Evolutionary conservation across 2,329 filamentous ascomycete species (phyloP).

Genomic region (Verticillium albo-atrum): DNA sequence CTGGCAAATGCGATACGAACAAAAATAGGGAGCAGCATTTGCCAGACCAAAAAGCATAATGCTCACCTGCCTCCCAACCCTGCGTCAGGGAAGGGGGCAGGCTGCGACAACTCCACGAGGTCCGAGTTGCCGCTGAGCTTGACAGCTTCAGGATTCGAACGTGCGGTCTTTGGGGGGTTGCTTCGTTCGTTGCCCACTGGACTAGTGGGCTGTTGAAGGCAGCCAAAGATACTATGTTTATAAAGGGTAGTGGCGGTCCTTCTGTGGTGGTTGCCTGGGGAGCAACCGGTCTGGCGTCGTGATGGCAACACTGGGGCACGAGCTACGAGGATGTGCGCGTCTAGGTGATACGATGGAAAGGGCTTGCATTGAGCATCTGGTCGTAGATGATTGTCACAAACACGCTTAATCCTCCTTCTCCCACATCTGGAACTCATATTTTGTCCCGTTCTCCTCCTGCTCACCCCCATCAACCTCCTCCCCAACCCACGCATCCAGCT

Average conservation of each 20-base stretch:
- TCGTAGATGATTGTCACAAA: too few relatives aligned
- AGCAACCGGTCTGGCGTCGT: not conserved
- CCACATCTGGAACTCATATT: constrained; percentile 73
- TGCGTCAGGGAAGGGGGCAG: not conserved
- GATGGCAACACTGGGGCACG: not conserved
- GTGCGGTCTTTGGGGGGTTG: not conserved
- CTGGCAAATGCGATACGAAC: too few relatives aligned
- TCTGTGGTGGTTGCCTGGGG: not conserved
- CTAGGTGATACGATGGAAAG: too few relatives aligned
- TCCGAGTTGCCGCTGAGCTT: not conserved
- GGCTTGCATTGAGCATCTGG: too few relatives aligned
- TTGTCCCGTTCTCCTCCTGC: constrained; percentile 58
- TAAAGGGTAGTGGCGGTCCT: not conserved
- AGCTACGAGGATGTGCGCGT: too few relatives aligned
- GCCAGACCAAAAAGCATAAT: not conserved
- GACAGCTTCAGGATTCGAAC: not conserved
- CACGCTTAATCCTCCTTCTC: constrained; percentile 34
- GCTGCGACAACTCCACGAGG: not conserved
- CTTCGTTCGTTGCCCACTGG: not conserved
- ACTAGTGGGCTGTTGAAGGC: not conserved
- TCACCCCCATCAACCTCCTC: constrained; percentile 54
- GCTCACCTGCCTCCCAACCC: not conserved
- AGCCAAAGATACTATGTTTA: not conserved
- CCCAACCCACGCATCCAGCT: constrained; percentile 60
- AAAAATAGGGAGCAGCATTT: too few relatives aligned